Conservation (phyloP, 495 filamentous ascomycete species). For the Alectoria sarmentosa region DNA sequence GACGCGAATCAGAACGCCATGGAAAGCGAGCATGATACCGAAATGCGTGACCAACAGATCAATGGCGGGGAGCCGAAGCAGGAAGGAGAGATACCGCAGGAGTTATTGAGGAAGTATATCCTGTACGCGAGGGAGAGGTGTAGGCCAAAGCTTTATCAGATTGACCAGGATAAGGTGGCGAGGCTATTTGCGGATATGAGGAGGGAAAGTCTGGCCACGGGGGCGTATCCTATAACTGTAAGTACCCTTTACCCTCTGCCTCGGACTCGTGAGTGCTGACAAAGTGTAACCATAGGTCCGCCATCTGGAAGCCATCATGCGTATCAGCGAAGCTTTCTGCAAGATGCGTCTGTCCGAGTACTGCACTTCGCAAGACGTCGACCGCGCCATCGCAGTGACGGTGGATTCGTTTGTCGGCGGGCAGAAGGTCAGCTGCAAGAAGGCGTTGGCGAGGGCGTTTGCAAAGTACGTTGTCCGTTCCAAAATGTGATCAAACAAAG, state of each 20-base stretch:
- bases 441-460: conserved; percentile 91
- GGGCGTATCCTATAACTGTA: conserved; percentile 97
- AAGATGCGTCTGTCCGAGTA: conserved; percentile 95
- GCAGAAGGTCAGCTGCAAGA: conserved; percentile 97
- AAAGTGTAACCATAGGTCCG: conserved; percentile 58
- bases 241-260: conserved; percentile 29
- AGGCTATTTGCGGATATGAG: conserved; percentile 95
- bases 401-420: conserved; percentile 94
- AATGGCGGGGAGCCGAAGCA: conserved; percentile 50
- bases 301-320: conserved; percentile 95
- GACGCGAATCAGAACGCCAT: conserved; percentile 52
- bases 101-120: conserved; percentile 93
- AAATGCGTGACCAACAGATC: conserved; percentile 35
- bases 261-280: neutral
- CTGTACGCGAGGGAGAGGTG: conserved; percentile 89
- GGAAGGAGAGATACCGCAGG: conserved; percentile 81
- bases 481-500: neutral
- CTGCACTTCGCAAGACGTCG: conserved; percentile 81
- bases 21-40: conserved; percentile 50
- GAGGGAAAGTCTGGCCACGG: conserved; percentile 82
- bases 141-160: conserved; percentile 89
- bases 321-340: conserved; percentile 85
- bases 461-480: conserved; percentile 69
- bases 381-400: conserved; percentile 93
- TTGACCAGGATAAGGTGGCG: conserved; percentile 96